Evolutionary conservation across 257 asterid genomes (phyloP), one percentile per base, ranked within the genome.

Genomic region (Ajuga chamaepitys): DNA sequence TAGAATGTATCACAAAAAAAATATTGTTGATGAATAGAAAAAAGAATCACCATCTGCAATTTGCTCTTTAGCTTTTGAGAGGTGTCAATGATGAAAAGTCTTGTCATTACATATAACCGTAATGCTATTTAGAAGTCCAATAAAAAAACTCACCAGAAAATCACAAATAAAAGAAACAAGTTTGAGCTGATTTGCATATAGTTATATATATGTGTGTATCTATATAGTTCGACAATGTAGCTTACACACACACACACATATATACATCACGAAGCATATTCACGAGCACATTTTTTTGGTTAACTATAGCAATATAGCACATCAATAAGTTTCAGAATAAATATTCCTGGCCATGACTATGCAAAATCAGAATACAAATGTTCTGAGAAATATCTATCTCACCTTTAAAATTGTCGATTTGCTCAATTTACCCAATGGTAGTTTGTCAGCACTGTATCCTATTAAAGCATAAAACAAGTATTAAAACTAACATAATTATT

Each of bases 401-500:
- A 85, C 98, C 97, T 81, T 92, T 75, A 80, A 78, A 41, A 92
- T 82, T 52, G 98, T 89, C 14, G 96, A 71, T 78, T 89, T 89
- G 95, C 98, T 89, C 79, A 92, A 78, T 77, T 92, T 92, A 61
- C 98, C 98, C 51, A 92, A 70, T 51, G 98, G 98, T 72, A 92
- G 71, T 71, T 89, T 92, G 62, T 89, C 96, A 62, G 98, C 98
- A 69, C 89, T 92, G 82, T 87, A 92, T 72, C 98, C 98, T 92
- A 59, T 67, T 22, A 56, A 58, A 75, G 42, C 57, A 82, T 20
- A 67, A 54, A 34, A 55, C 46, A 77, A 47, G 41, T 53, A 21
- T 35, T 26, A 18, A 26, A 47, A 67, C 54, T 48, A 73, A 10
- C 58, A 38, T 67, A 30, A 64, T 16, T 67, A 12, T 41, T 24